Evolutionary conservation across 495 filamentous ascomycete genomes (phyloP).

Genomic region (Penicillium egyptiacum): DNA sequence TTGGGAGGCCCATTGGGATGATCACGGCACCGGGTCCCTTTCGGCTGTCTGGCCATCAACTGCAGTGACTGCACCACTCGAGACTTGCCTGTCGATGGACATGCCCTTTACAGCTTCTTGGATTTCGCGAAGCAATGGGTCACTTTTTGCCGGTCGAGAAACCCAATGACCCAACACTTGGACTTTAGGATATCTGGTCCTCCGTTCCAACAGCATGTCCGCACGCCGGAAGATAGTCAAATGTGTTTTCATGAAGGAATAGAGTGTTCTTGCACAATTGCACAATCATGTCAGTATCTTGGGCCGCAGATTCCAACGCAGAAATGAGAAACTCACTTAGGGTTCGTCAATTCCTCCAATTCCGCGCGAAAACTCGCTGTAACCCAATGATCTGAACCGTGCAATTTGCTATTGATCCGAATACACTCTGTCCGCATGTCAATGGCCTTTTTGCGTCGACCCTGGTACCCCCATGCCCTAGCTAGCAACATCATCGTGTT

Average conservation of each 20-base stretch:
- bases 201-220: background rate
- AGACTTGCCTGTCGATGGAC: background rate
- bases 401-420: background rate
- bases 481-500: background rate
- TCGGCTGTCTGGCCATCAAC: background rate
- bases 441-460: background rate
- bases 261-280: background rate
- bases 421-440: background rate
- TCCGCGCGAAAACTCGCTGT: background rate
- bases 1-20: background rate
- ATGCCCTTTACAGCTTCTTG: background rate
- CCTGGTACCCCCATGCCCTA: background rate
- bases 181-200: background rate
- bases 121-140: constrained; percentile 2
- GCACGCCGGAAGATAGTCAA: background rate
- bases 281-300: background rate
- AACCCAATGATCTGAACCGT: background rate
- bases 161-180: background rate
- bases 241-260: background rate
- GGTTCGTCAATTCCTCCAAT: background rate
- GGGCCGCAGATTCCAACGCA: background rate
- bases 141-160: background rate
- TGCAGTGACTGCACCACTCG: background rate
- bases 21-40: too few relatives aligned
- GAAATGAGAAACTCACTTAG: background rate